Evolutionary conservation across 495 filamentous ascomycete genomes (phyloP).

Genomic region (Hyaloscypha bicolor): DNA sequence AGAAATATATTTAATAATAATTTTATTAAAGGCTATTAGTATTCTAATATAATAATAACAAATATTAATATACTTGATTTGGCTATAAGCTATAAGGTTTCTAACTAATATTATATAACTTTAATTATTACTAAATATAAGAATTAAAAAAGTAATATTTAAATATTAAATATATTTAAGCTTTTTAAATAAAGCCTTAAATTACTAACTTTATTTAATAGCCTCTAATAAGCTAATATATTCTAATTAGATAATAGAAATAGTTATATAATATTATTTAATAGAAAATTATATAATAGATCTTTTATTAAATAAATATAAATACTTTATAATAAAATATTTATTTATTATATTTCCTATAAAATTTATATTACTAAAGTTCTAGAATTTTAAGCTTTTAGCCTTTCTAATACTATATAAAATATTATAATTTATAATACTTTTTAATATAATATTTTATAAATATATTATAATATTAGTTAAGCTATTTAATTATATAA

Average conservation of each 20-base stretch:
- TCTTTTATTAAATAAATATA: background rate
- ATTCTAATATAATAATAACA: background rate
- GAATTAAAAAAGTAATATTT: background rate
- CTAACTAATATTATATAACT: background rate
- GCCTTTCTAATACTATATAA: no score
- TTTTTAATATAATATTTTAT: no score
- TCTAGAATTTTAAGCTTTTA: no score
- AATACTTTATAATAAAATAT: background rate
- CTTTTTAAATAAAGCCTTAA: conserved; percentile 8
- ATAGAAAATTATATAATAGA: background rate
- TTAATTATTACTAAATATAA: conserved; percentile 5
- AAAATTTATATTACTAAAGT: background rate
- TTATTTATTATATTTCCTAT: background rate
- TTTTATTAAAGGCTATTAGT: conserved; percentile 8
- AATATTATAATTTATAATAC: no score
- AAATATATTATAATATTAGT: no score
- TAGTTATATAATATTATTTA: background rate
- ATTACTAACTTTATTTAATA: conserved; percentile 1
- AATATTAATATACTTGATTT: conserved; percentile 16
- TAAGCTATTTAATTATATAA: no score
- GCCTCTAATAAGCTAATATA: conserved; percentile 14
- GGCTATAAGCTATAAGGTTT: conserved; percentile 5
- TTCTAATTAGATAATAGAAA: conserved; percentile 1
- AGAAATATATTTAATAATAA: background rate
- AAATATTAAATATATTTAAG: conserved; percentile 2